Evolutionary conservation across 345 rosid genomes (phyloP), one percentile per base, ranked within the genome.

Genomic region (Camelina hispida): DNA sequence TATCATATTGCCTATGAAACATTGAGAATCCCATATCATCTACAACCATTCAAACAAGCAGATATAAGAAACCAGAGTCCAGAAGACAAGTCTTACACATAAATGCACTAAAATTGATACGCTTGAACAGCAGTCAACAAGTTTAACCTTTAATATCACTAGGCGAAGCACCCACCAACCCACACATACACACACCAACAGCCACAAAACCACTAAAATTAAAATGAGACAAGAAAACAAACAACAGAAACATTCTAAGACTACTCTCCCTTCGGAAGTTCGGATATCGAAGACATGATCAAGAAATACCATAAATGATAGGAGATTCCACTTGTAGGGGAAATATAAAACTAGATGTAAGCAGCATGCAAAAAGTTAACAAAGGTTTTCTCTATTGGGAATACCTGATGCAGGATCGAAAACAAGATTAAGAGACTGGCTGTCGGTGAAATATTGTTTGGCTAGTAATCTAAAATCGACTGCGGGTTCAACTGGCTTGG

Each of bases 381-480:
- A 54, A 44, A 16, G 59, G 66, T 42, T 37, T 47, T 48, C 32
- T 47, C 17, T 11, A 4, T n/a, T 58, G 66, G 60, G 44, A 63
- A 79, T 81, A 93, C 99, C 99, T 87, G 93, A 69, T 59, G 88
- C 74, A 58, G 86, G 65, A 80, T 88, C 89, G 76, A 96, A 96
- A 47, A 86, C 91, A 70, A 96, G 82, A 85, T 93, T 84, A 55
- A 93, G 88, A 32, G 88, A 84, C 52, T 93, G 86, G 66, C 87
- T 83, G 78, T 89, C 97, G 2, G 84, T 61, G 79, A 96, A 96
- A 83, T 91, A 96, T 62, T 93, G 97, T 85, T 89, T 86, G 80
- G 98, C 99, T 84, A 93, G 77, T 69, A 80, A 82, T 84, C 92
- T 83, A 83, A 84, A 93, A 88, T 96, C 97, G 69, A 87, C 72